Conservation (phyloP, 78 protist species). For the Guillardia theta region DNA sequence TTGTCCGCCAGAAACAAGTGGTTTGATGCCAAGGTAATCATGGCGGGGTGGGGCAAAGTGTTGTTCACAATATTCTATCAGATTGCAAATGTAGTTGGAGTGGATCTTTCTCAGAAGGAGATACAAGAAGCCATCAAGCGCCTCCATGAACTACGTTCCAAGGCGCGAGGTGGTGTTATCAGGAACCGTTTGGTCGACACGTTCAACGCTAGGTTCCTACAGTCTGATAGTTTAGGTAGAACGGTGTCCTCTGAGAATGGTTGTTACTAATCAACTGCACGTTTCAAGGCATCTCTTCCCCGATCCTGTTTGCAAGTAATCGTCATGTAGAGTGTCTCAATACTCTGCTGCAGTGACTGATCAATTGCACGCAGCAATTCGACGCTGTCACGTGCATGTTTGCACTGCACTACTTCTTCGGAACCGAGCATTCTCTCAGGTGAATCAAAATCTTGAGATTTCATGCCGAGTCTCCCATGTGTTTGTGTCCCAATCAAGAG, state of each 20-base stretch:
- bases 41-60: no score
- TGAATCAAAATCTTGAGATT: no score
- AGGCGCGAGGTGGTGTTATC: not conserved
- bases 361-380: not conserved
- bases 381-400: constrained; percentile 28
- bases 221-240: not conserved
- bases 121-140: not conserved
- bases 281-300: not conserved
- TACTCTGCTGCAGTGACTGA: not conserved
- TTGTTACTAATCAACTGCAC: not conserved
- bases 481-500: no score
- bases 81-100: not conserved
- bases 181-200: no score
- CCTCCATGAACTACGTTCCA: not conserved
- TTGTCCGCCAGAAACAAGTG: not conserved
- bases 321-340: not conserved
- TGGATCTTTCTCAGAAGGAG: not conserved
- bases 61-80: no score
- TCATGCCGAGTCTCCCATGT: no score
- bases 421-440: no score
- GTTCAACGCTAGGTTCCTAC: no score
- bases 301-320: no score
- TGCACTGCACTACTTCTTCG: constrained; percentile 29
- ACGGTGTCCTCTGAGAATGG: not conserved
- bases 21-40: not conserved